Evolutionary conservation across 1,139 yeast species (phyloP).

Genomic region (Pichia sp.): DNA sequence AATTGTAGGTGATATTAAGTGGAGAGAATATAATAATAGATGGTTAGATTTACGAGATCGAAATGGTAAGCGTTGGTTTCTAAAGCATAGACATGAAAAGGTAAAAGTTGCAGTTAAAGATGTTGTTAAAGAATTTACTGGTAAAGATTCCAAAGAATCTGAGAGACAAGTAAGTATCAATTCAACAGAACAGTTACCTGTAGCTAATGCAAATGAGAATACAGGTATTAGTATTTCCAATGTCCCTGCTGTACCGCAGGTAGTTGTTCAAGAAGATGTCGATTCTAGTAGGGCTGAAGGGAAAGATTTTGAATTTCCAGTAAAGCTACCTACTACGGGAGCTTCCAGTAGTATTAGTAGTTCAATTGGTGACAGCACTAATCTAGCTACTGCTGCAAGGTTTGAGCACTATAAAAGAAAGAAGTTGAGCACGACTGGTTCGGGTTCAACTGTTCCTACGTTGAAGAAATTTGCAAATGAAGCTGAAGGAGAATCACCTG

Average conservation of each 20-base stretch:
- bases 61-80: constrained; percentile 55
- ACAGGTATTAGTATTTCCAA: neutral
- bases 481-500: neutral
- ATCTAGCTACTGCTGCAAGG: constrained; percentile 23
- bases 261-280: neutral
- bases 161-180: neutral
- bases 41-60: constrained; percentile 53
- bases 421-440: neutral
- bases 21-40: constrained; percentile 50
- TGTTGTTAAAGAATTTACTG: neutral
- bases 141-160: neutral
- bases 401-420: constrained; percentile 20
- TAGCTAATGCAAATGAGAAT: too few species aligned
- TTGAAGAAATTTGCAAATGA: neutral
- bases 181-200: too few species aligned
- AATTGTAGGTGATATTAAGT: constrained; percentile 49
- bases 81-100: constrained; percentile 19
- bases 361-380: neutral
- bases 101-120: neutral
- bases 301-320: neutral
- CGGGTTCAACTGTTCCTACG: neutral
- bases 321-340: neutral
- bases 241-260: neutral
- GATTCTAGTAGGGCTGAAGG: neutral
- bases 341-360: neutral